Conservation (phyloP, 2,329 filamentous ascomycete genomes). For the Stachybotrys chartarum region DNA sequence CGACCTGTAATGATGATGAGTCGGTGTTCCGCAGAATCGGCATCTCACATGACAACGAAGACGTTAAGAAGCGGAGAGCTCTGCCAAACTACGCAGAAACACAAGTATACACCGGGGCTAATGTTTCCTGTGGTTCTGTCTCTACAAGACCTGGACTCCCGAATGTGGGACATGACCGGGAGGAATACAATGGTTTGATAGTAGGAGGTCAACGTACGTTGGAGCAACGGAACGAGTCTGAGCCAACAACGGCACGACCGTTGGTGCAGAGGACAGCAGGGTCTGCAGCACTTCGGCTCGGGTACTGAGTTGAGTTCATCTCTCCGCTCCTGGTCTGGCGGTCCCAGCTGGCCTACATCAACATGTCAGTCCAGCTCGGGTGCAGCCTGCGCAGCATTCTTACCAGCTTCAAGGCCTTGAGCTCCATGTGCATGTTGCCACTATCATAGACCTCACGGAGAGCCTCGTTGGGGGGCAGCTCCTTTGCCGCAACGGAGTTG, state of each 20-base stretch:
- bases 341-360: conserved; percentile 1
- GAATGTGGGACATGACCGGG: too few relatives aligned
- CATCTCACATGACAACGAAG: too few relatives aligned
- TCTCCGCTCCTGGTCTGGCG: background rate
- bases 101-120: too few relatives aligned
- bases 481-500: conserved; percentile 1
- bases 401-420: conserved; percentile 2
- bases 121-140: too few relatives aligned
- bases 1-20: conserved; percentile 13
- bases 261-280: background rate
- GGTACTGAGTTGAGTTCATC: conserved; percentile 3
- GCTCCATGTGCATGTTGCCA: conserved; percentile 2
- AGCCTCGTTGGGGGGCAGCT: conserved; percentile 1
- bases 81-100: too few relatives aligned
- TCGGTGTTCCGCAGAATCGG: background rate
- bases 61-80: too few relatives aligned
- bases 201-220: conserved; percentile 19
- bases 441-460: background rate
- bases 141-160: too few relatives aligned
- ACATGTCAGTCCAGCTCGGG: background rate
- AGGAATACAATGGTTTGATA: background rate
- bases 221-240: conserved; percentile 35
- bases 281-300: background rate
- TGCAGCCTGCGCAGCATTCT: background rate
- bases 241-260: conserved; percentile 26